Base-by-base conservation (phyloP, 306 rosid genomes). In the Prunus salicina region DNA sequence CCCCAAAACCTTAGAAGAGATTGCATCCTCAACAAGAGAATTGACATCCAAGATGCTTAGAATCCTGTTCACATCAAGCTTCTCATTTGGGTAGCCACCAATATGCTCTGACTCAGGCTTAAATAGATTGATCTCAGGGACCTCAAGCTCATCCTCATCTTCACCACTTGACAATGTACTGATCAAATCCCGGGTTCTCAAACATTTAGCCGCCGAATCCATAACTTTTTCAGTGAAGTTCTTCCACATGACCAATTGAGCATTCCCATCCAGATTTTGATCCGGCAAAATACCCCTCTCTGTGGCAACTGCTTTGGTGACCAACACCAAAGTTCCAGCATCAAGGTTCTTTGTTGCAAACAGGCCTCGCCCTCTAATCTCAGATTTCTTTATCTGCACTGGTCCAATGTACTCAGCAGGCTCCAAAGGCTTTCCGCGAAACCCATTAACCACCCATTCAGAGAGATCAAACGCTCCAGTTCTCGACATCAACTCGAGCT, bases 241-340 rank as follows among this genome's bases (percentile, higher is more conserved):
- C 92, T 85, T 95, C 99, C 99, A 95, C 97, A 95, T 86, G 8
- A 85, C 91, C 68, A 90, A 83, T 22, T 92, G 97, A 3, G 89
- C 89, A 58, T 95, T 93, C 84, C 92, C 97, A 8, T 86, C 81
- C 62, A 80, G 64, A 71, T 88, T 88, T 72, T 86, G 88, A 0
- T 85, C 87, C 10, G 81, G 86, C 69, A 95, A 73, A 43, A 95
- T 88, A 50, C 96, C 91, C 76, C 98, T 90, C 74, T 90, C 99
- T 5, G 67, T 84, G 8, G 91, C 92, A 62, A 89, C 76, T 12
- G 97, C 99, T 75, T 85, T 89, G 3, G 88, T 89, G 46, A 89
- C 87, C 67, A 92, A 76, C 25, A 92, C 72, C 78, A 95, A 49
- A 2, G 86, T 84, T 78, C 98, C 97, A 2, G 90, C 83, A 66